Base-by-base conservation (phyloP, 2,329 filamentous ascomycete species). In the Thermochaetoides dissita region DNA sequence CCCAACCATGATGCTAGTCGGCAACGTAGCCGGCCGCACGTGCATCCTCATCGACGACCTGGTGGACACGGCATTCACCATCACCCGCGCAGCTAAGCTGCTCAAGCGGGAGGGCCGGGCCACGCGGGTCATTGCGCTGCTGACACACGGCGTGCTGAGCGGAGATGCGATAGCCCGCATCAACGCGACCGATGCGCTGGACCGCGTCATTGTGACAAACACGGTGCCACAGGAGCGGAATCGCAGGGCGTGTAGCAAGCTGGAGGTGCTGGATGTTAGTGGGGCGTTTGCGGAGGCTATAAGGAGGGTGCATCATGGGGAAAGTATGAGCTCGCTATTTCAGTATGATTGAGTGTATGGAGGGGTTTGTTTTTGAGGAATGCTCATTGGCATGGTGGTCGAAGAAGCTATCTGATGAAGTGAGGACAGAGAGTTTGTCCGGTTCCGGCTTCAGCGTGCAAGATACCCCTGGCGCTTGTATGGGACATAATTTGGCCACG, bases 261-360 rank as follows among this genome's bases (percentile, higher is more conserved):
- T 98, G 39, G 87, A 94, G 62, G 84, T 95, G 41, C 67, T 98
- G 47, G 89, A 96, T 57, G 76, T 98, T 44, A 85, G 85, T 42
- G 80, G 84, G 49, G 79, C 94, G 44, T 95, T 96, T 61, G 88
- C 86, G 44, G 89, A 96, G 72, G 86, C 91, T 38, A 95, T 96
- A 53, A 81, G 91, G 50, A 78, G 91, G 50, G 89, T 96, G 43
- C 89, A 98, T 63, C 87, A 96, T 62, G 91, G 91, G 55, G 91
- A 98, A 68, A 94, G 86, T 56, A 93, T 98, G 62, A 94, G 86
- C 59, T 84, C 88, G 48, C 71, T 98, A 40, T 96, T 98, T 64
- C 81, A 87, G 59, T 83, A 85, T 61, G 81, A 84, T 58, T 87
- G 45, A 48, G 39, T 7, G 11, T 35, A 33, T n/a, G 11, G 11